Evolutionary conservation across 257 asterid genomes (phyloP), one percentile per base, ranked within the genome.

Genomic region (Petunia axillaris): DNA sequence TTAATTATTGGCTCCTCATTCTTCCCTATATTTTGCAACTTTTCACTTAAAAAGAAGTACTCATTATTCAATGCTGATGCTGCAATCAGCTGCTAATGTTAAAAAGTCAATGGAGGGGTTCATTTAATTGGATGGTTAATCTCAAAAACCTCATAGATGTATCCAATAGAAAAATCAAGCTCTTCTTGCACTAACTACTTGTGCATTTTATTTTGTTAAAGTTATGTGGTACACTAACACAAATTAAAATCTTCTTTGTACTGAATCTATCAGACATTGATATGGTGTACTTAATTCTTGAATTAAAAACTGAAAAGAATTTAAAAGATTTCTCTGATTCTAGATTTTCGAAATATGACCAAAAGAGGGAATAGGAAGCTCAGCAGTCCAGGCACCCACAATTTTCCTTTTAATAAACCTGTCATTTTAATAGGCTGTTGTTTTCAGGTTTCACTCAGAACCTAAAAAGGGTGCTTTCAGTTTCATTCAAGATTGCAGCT

Each of bases 301-400:
- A 80, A 76, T 87, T 60, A 46, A 39, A 78, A 59, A 80, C 75
- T 37, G 8, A 52, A 78, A 62, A 39, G 64, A 54, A 75, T 54
- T 10, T 25, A 79, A 75, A 50, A 52, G 66, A 80, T 76, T 78
- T 77, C 55, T 15, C 77, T 66, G 80, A 44, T 82, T 80, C 81
- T 84, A 87, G 85, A 83, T 67, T 84, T 75, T 43, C 78, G 81
- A 87, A 81, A 83, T 81, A 65, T 35, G 77, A 62, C 58, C 43
- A 79, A 80, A 81, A 80, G 84, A 74, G 83, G 63, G 53, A 75
- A 78, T 70, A 50, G 63, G 65, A n/a, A 81, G 88, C 85, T 75
- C 90, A 82, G 89, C 90, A 89, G 89, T 83, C 91, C 75, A 87
- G 73, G 85, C 81, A 77, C 40, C 80, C 80, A 64, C 15, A 59